These are phyloP conservation scores for Plenodomus lindquistii DNA, from an alignment of 2,329 filamentous ascomycete genomes.

Conservation along the genomic window DNA sequence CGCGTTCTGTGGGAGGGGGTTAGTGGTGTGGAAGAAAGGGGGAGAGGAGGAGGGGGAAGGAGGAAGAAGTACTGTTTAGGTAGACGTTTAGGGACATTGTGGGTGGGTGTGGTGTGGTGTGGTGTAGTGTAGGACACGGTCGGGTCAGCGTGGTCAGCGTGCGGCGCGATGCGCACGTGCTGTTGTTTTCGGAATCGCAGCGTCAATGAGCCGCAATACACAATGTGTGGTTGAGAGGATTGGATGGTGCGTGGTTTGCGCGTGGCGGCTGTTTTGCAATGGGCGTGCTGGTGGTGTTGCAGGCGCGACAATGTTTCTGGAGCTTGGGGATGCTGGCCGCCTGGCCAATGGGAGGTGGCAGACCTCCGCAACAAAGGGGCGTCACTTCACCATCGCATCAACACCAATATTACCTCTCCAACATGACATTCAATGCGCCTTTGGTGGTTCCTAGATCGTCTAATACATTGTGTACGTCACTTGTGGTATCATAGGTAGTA, in stretches of 20 bases:
- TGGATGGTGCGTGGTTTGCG: not conserved
- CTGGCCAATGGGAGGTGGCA: not conserved
- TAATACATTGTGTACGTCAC: too few species aligned
- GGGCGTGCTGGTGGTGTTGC: too few species aligned
- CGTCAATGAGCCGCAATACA: too few species aligned
- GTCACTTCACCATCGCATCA: too few species aligned
- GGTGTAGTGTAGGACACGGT: not conserved
- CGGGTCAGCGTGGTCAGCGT: not conserved
- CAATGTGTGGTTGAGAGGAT: too few species aligned
- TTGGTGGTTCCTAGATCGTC: too few species aligned
- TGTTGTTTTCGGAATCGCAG: too few species aligned
- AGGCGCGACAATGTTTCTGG: not conserved
- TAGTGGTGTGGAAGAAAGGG: constrained; percentile 10
- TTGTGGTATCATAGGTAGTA: too few species aligned
- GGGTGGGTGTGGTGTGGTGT: constrained; percentile 1
- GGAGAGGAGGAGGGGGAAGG: not conserved
- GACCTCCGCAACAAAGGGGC: not conserved
- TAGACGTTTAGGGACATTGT: constrained; percentile 50
- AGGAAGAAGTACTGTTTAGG: constrained; percentile 43
- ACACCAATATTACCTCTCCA: too few species aligned
- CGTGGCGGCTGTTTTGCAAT: not conserved
- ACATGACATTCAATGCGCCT: too few species aligned
- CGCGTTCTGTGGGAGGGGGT: constrained; percentile 67
- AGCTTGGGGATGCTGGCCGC: not conserved
- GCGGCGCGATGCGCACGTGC: not conserved